Conservation (phyloP, 768 basidiomycete genomes). For the Hirschioporus abietinus region DNA sequence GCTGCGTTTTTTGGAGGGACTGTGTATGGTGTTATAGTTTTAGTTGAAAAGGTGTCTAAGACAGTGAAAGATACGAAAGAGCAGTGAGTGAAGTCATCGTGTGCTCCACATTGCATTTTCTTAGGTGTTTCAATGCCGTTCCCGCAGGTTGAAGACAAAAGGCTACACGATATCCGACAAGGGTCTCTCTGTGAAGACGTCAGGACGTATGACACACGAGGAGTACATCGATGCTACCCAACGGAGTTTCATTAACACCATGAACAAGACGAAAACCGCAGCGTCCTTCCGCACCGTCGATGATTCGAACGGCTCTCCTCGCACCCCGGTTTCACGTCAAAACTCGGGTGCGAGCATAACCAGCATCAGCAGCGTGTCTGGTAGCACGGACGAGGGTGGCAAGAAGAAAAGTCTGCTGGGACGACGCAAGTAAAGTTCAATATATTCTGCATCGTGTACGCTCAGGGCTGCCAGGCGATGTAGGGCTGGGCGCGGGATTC, state of each 20-base stretch:
- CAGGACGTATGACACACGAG: slow-evolving; percentile 51
- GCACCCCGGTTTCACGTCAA: background rate
- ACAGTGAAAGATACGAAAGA: slow-evolving; percentile 47
- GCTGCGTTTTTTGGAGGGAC: slow-evolving; percentile 40
- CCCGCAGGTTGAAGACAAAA: slow-evolving; percentile 46
- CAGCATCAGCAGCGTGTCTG: background rate
- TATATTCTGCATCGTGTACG: background rate
- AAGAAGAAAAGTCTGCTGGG: slow-evolving; percentile 3
- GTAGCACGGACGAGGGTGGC: background rate
- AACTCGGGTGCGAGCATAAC: background rate
- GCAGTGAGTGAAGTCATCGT: slow-evolving; percentile 35
- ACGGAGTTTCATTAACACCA: slow-evolving; percentile 21
- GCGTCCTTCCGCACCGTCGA: background rate
- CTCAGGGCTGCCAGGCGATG: background rate
- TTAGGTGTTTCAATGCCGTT: background rate
- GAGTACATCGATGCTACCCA: slow-evolving; percentile 72
- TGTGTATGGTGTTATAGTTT: slow-evolving; percentile 36
- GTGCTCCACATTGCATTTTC: background rate
- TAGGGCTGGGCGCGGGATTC: background rate
- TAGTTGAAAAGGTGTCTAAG: slow-evolving; percentile 34
- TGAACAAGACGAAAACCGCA: slow-evolving; percentile 2
- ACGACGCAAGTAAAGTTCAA: background rate
- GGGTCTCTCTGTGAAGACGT: slow-evolving; percentile 64
- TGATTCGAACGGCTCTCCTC: background rate
- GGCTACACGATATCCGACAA: slow-evolving; percentile 53